Base-by-base conservation (phyloP, 2,329 filamentous ascomycete genomes). In the Exserohilum turcica region DNA sequence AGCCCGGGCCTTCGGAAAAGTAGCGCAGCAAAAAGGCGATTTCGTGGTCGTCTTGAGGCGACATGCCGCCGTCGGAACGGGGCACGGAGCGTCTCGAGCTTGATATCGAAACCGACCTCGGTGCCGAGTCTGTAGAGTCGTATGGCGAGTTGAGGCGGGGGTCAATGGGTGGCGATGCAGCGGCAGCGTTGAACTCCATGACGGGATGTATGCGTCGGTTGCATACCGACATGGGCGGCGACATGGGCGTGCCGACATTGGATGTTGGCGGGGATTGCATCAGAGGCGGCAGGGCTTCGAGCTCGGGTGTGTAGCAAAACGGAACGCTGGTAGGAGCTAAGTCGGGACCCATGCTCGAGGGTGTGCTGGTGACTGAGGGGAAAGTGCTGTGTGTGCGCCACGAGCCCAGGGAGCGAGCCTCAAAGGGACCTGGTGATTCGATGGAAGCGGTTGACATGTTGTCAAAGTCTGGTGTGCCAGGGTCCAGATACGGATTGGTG, bases 11-110 rank as follows among this genome's bases (percentile, higher is more conserved):
- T 68, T 86, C 83, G 2, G 82, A 81, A 64, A 85, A 86, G 68
- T 85, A 83, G 21, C 84, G 75, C 43, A 86, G 72, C 1, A 86
- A 75, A 60, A 83, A 86, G n/a, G 83, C 80, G 52, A 83, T 77
- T 61, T 86, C 83, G 57, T 83, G 80, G 45, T 85, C 82, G 44
- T 68, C 63, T 29, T 72, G 68, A 3, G 57, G 60, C 7, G 63
- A 28, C 64, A 60, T 53, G 8, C 69, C 68, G 13, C 50, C 45
- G 32, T 61, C 57, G 3, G 60, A 60, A 1, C 56, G 59, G 13
- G 67, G 64, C 3, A 66, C 60, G 15, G 68, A 67, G 37, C 60
- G 60, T 32, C 59, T 60, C 36, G 61, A 61, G 29, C 59, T 60
- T n/a, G 65, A 56, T n/a, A 63, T 56, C 1, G 68, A 68, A 38